Conservation (phyloP, 2,329 filamentous ascomycete species). For the Pseudogymnoascus sp. region DNA sequence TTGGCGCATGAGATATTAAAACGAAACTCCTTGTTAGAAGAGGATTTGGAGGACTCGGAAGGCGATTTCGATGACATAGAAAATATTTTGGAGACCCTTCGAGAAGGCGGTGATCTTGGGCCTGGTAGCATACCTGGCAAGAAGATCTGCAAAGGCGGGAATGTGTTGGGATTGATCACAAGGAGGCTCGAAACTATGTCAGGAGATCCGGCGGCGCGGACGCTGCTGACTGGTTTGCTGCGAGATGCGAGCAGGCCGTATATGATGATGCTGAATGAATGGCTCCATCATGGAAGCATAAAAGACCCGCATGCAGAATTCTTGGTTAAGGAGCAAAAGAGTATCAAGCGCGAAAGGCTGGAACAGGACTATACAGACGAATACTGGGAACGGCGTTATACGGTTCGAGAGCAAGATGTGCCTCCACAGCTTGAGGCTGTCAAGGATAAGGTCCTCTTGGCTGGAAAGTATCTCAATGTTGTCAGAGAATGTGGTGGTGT, state of each 20-base stretch:
- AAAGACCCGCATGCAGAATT: constrained; percentile 93
- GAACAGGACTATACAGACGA: constrained; percentile 98
- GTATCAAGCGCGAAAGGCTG: constrained; percentile 80
- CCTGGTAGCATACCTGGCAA: constrained; percentile 75
- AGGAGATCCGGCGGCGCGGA: constrained; percentile 81
- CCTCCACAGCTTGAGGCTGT: constrained; percentile 86
- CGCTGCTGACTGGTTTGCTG: constrained; percentile 72
- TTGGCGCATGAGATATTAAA: constrained; percentile 82
- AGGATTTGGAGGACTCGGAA: constrained; percentile 58
- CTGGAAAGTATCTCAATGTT: constrained; percentile 96
- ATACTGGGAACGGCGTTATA: constrained; percentile 98
- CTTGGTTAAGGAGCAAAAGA: constrained; percentile 90
- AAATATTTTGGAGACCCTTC: constrained; percentile 82
- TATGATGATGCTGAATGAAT: constrained; percentile 97
- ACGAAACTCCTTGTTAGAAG: constrained; percentile 80
- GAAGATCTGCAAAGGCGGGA: constrained; percentile 94
- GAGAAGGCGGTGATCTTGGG: constrained; percentile 76
- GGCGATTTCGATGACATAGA: constrained; percentile 74
- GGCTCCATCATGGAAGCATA: constrained; percentile 93
- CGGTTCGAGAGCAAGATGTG: constrained; percentile 82
- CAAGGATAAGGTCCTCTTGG: constrained; percentile 88
- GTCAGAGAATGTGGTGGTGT: constrained; percentile 95
- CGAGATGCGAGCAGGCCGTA: constrained; percentile 88
- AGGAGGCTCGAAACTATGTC: constrained; percentile 82
- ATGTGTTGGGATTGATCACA: constrained; percentile 82